Percentiles rank a stretch among this genome's conserved stretches.
Conservation (phyloP, 768 basidiomycete genomes). For the Punctularia strigosozonata region DNA sequence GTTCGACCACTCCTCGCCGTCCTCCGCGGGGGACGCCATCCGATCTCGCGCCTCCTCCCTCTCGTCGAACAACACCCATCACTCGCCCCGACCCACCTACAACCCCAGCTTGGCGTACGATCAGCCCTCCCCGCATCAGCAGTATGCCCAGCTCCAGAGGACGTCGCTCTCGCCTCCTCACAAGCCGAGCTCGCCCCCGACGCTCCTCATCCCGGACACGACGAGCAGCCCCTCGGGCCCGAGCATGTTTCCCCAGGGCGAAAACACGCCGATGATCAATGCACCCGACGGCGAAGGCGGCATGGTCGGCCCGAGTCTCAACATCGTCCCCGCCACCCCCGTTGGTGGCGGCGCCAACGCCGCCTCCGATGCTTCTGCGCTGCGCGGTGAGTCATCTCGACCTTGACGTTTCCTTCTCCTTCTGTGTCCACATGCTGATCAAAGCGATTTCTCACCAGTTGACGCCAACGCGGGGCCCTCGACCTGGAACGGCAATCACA, state of each 20-base stretch:
- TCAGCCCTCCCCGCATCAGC: conserved; percentile 53
- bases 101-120: conserved; percentile 47
- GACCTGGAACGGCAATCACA: not conserved
- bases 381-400: conserved; percentile 29
- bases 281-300: conserved; percentile 48
- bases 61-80: conserved; percentile 37
- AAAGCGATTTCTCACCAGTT: conserved; percentile 8
- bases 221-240: conserved; percentile 31
- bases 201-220: conserved; percentile 44
- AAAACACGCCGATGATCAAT: conserved; percentile 35
- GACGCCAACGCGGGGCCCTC: conserved; percentile 11
- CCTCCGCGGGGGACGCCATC: conserved; percentile 36
- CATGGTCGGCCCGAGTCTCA: conserved; percentile 48
- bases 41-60: conserved; percentile 58
- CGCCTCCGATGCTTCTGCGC: conserved; percentile 11
- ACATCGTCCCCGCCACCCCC: conserved; percentile 79
- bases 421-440: conserved; percentile 32
- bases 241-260: conserved; percentile 25
- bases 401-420: conserved; percentile 39
- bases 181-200: conserved; percentile 57
- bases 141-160: conserved; percentile 36
- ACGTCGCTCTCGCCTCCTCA: conserved; percentile 24
- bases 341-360: conserved; percentile 48
- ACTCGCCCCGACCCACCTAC: conserved; percentile 47
- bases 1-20: conserved; percentile 36